These are phyloP conservation scores for Vaccinium darrowii DNA, from an alignment of 148 eudicot species.

Conservation along the genomic window DNA sequence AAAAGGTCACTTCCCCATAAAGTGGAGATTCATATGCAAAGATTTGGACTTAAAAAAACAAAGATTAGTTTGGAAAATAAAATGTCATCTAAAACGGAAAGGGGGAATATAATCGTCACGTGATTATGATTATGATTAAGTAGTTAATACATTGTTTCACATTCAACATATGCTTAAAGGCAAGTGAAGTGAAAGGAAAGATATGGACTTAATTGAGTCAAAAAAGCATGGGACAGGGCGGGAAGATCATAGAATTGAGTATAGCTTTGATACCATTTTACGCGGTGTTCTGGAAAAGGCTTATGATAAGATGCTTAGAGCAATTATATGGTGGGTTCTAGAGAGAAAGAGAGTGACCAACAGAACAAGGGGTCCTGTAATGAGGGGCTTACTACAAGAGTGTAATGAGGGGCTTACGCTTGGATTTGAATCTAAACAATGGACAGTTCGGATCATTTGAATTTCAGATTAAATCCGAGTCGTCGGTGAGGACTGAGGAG, in stretches of 20 bases:
- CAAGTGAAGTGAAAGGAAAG: neutral
- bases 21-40: conserved; percentile 1
- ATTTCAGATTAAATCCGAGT: no score
- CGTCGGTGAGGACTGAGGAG: no score
- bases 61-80: neutral
- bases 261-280: no score
- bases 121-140: neutral
- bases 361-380: no score
- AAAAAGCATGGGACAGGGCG: neutral
- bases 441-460: no score
- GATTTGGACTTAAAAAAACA: neutral
- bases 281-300: no score
- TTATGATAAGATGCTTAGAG: no score
- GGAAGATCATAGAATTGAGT: neutral
- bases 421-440: no score
- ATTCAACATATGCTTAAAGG: neutral
- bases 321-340: no score
- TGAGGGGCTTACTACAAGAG: no score
- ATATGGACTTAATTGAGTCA: neutral
- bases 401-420: no score
- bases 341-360: no score
- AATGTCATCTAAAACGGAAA: neutral
- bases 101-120: neutral
- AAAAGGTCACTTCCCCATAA: neutral
- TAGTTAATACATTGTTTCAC: neutral